phyloP scores from a whole-genome alignment of 2,329 filamentous ascomycete species.

The Colletotrichum sp. region DNA sequence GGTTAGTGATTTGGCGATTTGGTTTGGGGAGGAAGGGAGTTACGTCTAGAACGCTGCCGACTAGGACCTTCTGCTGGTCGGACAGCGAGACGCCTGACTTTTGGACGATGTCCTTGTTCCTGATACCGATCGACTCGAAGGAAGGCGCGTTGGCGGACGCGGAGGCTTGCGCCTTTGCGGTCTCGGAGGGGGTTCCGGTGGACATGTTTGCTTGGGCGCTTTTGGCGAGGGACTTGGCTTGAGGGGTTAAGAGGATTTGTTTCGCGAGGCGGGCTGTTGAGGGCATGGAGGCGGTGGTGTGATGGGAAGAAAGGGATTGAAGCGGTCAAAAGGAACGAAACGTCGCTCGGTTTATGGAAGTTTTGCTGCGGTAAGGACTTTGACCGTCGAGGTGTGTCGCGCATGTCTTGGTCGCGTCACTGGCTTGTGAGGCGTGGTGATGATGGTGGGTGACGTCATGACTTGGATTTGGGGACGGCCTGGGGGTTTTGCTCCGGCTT shows the following conservation, averaged over 20 bases:
- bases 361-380: not conserved
- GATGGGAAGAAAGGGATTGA: not conserved
- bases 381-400: not conserved
- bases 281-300: not conserved
- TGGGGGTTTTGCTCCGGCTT: not conserved
- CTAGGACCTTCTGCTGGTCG: conserved; percentile 55
- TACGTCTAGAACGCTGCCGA: conserved; percentile 63
- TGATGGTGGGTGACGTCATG: conserved; percentile 21
- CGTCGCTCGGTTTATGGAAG: not conserved
- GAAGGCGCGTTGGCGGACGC: conserved; percentile 16
- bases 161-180: conserved; percentile 27
- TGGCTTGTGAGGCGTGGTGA: not conserved
- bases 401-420: conserved; percentile 16
- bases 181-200: conserved; percentile 29
- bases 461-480: not conserved
- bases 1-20: not conserved
- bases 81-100: conserved; percentile 55
- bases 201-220: conserved; percentile 28
- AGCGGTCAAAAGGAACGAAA: not conserved
- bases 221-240: conserved; percentile 16
- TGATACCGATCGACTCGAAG: conserved; percentile 43
- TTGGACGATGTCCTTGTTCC: conserved; percentile 59
- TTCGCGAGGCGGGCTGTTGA: conserved; percentile 14
- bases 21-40: too few species aligned
- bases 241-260: conserved; percentile 6